Base-by-base conservation (phyloP, 306 rosid species). In the Quercus mongolica region DNA sequence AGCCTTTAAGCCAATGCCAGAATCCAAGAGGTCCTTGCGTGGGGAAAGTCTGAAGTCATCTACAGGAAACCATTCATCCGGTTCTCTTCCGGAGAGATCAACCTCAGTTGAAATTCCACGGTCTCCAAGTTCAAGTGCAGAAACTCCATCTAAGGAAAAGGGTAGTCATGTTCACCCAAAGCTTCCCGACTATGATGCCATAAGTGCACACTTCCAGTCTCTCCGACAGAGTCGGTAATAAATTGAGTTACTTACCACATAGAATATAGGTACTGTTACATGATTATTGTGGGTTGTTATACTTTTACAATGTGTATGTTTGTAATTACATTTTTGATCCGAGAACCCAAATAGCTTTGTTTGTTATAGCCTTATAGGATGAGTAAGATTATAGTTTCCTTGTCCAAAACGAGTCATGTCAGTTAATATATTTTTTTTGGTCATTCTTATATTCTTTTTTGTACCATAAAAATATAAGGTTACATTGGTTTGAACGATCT, bases 161-260 rank as follows among this genome's bases (percentile, higher is more conserved):
- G 79, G 82, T 30, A 83, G 82, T 75, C 99, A 94, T 64, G 92
- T 91, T 78, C 97, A 94, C 83, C 97, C 97, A 5, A 92, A 92
- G 86, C 90, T 91, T 81, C 99, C 99, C 1, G 97, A 94, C 78
- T 90, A 87, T 30, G 97, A 94, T 72, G 71, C 87, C 62, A 81
- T 92, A 10, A 76, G 90, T 31, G 97, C 97, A 1, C 91, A 89
- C 81, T 91, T 94, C 83, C 73, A 54, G 51, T 86, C 95, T 75
- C 94, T 94, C 58, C 86, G 86, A 76, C 88, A 88, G 83, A 82
- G 28, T 74, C 81, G 85, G 56, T 82, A 88, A 38, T 87, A 82
- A 77, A 74, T 81, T 38, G 69, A 28, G 58, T 67, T 62, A 46
- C 74, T 63, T 83, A 80, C 74, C 74, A 61, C 75, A 78, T 74